These are phyloP conservation scores for Saitozyma podzolica DNA, from an alignment of 768 basidiomycete genomes.

Conservation along the genomic window DNA sequence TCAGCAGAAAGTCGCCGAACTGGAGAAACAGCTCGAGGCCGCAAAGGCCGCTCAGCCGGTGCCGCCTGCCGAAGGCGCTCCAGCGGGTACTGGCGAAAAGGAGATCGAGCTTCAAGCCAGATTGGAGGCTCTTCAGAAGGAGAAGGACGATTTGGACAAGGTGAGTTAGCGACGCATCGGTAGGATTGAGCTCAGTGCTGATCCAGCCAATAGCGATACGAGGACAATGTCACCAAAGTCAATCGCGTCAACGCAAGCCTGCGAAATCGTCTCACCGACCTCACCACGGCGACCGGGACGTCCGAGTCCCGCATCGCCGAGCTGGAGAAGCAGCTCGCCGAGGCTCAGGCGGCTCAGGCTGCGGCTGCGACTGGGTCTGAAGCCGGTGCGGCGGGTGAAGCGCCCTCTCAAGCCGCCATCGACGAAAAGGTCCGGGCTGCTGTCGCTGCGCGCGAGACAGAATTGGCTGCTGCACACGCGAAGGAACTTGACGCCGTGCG, in stretches of 20 bases:
- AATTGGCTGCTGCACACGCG: conserved; percentile 26
- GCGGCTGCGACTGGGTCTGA: conserved; percentile 1
- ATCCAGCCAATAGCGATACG: conserved; percentile 25
- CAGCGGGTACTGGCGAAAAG: conserved; percentile 5
- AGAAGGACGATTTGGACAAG: conserved; percentile 27
- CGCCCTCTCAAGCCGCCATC: conserved; percentile 20
- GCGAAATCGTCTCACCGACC: conserved; percentile 13
- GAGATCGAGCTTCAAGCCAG: conserved; percentile 21
- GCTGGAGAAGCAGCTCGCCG: conserved; percentile 22
- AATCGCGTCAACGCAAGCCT: conserved; percentile 35
- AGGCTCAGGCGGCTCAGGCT: conserved; percentile 8
- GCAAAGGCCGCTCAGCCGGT: conserved; percentile 23
- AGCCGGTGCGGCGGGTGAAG: background rate
- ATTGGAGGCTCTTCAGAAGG: conserved; percentile 27
- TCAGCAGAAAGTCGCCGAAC: conserved; percentile 22
- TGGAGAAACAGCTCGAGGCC: conserved; percentile 36
- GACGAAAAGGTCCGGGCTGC: conserved; percentile 43
- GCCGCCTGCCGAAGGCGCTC: conserved; percentile 2
- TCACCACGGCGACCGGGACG: conserved; percentile 2
- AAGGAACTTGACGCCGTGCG: conserved; percentile 25
- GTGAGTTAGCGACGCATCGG: conserved; percentile 8
- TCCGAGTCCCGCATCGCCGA: conserved; percentile 17
- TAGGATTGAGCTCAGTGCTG: background rate
- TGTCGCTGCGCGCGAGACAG: conserved; percentile 36
- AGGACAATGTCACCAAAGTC: conserved; percentile 35